phyloP scores from a whole-genome alignment of 805 yeast genomes.

The Metschnikowia gruessii region DNA sequence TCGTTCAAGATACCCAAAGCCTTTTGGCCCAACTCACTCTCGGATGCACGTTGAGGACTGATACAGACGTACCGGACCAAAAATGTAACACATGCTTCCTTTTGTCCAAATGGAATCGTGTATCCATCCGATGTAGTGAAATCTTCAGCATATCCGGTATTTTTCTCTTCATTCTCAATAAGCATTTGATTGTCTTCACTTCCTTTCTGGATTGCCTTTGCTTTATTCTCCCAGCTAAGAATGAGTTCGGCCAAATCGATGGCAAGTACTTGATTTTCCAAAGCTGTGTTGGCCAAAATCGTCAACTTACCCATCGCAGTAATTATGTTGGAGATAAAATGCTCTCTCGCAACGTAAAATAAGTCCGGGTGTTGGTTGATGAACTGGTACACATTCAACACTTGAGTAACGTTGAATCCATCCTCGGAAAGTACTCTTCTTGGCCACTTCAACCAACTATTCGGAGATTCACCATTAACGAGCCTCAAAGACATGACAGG shows the following conservation, averaged over 20 bases:
- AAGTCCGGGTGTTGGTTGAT: constrained; percentile 81
- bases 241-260: constrained; percentile 87
- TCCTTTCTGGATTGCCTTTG: neutral
- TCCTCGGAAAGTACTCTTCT: constrained; percentile 89
- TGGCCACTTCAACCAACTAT: constrained; percentile 90
- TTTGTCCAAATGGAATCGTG: constrained; percentile 67
- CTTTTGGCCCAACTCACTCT: constrained; percentile 74
- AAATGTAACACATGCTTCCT: constrained; percentile 89
- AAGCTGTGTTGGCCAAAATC: constrained; percentile 67
- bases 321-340: constrained; percentile 83
- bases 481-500: constrained; percentile 77
- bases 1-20: constrained; percentile 77
- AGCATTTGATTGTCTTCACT: neutral
- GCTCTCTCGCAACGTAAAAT: constrained; percentile 83
- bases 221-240: constrained; percentile 68
- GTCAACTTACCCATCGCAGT: constrained; percentile 91
- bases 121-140: constrained; percentile 50
- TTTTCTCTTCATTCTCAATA: neutral
- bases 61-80: constrained; percentile 85
- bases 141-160: constrained; percentile 23
- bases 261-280: constrained; percentile 81
- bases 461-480: constrained; percentile 50
- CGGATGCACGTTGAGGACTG: constrained; percentile 79
- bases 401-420: constrained; percentile 82
- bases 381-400: constrained; percentile 82